Percentiles rank a stretch among this genome's conserved stretches.
These are phyloP conservation scores for Salisapilia sapeloensis DNA, from an alignment of 352 stramenopile species.

Conservation along the genomic window DNA sequence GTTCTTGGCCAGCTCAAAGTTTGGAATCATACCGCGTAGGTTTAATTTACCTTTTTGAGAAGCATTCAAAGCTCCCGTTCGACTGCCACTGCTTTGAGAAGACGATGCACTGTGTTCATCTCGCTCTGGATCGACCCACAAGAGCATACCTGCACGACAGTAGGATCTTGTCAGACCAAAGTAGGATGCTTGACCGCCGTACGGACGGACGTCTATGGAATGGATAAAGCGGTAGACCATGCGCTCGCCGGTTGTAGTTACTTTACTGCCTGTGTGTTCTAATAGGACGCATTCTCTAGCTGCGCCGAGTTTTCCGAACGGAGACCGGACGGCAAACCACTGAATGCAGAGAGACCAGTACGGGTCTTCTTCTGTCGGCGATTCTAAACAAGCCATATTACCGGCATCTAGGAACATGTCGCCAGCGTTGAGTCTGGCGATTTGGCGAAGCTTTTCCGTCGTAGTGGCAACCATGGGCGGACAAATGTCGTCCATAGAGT, in stretches of 20 bases:
- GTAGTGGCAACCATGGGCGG: too few relatives aligned
- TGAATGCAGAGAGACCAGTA: constrained; percentile 67
- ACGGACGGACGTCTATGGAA: constrained; percentile 35
- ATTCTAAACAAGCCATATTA: constrained; percentile 42
- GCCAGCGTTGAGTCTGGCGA: constrained; percentile 25
- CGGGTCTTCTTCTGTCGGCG: constrained; percentile 35
- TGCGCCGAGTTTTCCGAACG: constrained; percentile 32
- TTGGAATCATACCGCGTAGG: too few relatives aligned
- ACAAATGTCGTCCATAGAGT: constrained; percentile 53
- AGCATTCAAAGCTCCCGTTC: constrained; percentile 17
- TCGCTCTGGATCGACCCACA: constrained; percentile 31
- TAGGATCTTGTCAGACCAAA: constrained; percentile 51
- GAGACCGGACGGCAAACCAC: constrained; percentile 51
- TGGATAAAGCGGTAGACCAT: constrained; percentile 50
- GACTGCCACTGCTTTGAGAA: too few relatives aligned
- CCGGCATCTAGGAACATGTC: constrained; percentile 36
- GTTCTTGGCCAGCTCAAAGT: too few relatives aligned
- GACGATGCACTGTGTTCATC: constrained; percentile 6
- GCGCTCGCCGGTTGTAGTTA: constrained; percentile 22
- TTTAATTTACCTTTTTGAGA: too few relatives aligned
- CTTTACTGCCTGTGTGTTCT: constrained; percentile 43
- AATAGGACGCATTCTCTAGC: constrained; percentile 55
- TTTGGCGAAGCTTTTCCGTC: constrained; percentile 22
- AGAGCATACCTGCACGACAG: constrained; percentile 41
- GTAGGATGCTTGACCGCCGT: constrained; percentile 41